Evolutionary conservation across 345 rosid species (phyloP).

Genomic region (Microcos paniculata): DNA sequence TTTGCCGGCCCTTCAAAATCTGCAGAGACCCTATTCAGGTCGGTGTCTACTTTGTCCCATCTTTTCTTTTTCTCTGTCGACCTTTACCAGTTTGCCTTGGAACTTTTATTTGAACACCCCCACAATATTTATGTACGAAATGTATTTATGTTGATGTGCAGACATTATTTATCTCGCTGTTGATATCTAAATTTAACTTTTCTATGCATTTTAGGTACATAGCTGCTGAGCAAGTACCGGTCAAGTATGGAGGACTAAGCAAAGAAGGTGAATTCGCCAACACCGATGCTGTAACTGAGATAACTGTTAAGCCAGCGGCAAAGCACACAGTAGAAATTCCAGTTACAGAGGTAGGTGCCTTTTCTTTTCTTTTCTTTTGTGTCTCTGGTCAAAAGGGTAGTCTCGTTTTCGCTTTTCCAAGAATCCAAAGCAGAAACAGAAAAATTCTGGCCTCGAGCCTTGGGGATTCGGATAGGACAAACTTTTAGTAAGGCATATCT

Average conservation of each 20-base stretch:
- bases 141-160: too few species aligned
- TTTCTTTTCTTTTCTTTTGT: neutral
- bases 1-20: conserved; percentile 83
- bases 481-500: neutral
- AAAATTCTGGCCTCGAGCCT: neutral
- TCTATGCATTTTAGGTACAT: conserved; percentile 41
- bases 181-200: neutral
- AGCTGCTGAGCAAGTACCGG: conserved; percentile 63
- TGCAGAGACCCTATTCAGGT: conserved; percentile 84
- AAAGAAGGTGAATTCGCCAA: conserved; percentile 47
- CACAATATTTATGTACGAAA: too few species aligned
- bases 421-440: conserved; percentile 17
- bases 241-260: conserved; percentile 66
- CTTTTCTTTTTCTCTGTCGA: too few species aligned
- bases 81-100: too few species aligned
- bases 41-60: too few species aligned
- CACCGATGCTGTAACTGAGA: conserved; percentile 52
- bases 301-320: conserved; percentile 55
- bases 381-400: neutral
- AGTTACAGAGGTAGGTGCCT: conserved; percentile 58
- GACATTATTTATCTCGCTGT: too few species aligned
- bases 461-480: neutral
- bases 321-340: conserved; percentile 68
- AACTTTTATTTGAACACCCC: too few species aligned
- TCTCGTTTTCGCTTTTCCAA: neutral